phyloP scores from a whole-genome alignment of 2,329 filamentous ascomycete species.

The Xylaria sp. region DNA sequence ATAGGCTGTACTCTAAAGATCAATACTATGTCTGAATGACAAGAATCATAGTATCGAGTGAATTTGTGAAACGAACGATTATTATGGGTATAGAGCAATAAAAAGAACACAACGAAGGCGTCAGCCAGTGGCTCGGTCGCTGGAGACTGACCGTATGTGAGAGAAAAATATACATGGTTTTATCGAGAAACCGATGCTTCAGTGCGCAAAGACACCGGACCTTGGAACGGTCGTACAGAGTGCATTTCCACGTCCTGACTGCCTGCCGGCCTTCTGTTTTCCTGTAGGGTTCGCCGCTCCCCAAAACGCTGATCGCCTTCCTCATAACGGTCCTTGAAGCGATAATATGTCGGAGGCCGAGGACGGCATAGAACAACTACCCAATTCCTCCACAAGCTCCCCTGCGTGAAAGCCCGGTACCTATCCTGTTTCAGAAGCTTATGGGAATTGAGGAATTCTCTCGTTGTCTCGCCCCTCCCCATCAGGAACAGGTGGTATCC shows the following conservation, averaged over 20 bases:
- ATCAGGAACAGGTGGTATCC: constrained; percentile 93
- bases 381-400: constrained; percentile 80
- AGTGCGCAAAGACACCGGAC: constrained; percentile 59
- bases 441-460: constrained; percentile 95
- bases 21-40: constrained; percentile 13
- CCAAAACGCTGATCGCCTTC: constrained; percentile 89
- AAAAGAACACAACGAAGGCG: constrained; percentile 22
- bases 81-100: constrained; percentile 38
- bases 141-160: constrained; percentile 14
- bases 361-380: constrained; percentile 83
- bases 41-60: constrained; percentile 11
- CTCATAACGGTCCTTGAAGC: constrained; percentile 81
- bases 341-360: constrained; percentile 86
- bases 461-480: constrained; percentile 90
- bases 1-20: constrained; percentile 6
- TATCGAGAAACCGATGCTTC: constrained; percentile 39
- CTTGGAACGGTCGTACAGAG: constrained; percentile 67
- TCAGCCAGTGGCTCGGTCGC: constrained; percentile 4
- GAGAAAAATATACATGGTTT: constrained; percentile 13
- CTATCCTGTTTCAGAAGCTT: constrained; percentile 94
- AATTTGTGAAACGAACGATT: constrained; percentile 30
- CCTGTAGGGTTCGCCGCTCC: constrained; percentile 62
- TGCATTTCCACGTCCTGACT: constrained; percentile 78
- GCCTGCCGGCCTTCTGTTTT: constrained; percentile 62
- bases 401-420: constrained; percentile 89